phyloP scores from a whole-genome alignment of 768 basidiomycete genomes.

The Porpolomopsis calyptriformis region DNA sequence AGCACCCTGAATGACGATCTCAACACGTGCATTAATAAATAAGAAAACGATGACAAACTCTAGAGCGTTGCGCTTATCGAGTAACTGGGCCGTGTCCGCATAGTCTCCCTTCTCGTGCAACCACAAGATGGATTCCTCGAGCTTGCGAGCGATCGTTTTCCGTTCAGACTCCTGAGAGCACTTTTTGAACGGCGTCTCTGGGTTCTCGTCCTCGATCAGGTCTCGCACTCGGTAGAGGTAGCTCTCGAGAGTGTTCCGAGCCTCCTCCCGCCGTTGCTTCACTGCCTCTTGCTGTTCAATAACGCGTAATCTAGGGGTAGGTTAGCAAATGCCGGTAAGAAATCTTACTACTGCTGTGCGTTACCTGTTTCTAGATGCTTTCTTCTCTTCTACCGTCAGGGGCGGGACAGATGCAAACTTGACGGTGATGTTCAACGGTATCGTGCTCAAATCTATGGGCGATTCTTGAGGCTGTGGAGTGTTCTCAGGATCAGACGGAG shows the following conservation, averaged over 20 bases:
- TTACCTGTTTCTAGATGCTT: conserved; percentile 60
- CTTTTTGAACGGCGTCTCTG: conserved; percentile 69
- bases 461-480: conserved; percentile 16
- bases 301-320: conserved; percentile 51
- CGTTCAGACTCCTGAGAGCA: conserved; percentile 73
- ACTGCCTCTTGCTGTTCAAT: conserved; percentile 69
- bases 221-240: conserved; percentile 90
- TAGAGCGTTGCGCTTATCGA: conserved; percentile 64
- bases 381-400: conserved; percentile 71
- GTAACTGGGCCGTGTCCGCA: conserved; percentile 66
- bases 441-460: conserved; percentile 46
- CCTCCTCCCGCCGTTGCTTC: conserved; percentile 77
- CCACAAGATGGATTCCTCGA: conserved; percentile 76
- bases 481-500: conserved; percentile 28
- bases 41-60: conserved; percentile 44
- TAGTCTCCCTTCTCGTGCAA: conserved; percentile 73
- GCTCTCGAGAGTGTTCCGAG: conserved; percentile 80
- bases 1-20: conserved; percentile 49
- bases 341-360: conserved; percentile 12
- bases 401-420: conserved; percentile 61
- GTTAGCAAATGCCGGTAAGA: background rate
- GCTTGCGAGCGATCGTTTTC: conserved; percentile 46
- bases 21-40: conserved; percentile 6
- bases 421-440: conserved; percentile 53
- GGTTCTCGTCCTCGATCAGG: conserved; percentile 56